Evolutionary conservation across 768 basidiomycete genomes (phyloP).

Genomic region (Tulasnella sp.): DNA sequence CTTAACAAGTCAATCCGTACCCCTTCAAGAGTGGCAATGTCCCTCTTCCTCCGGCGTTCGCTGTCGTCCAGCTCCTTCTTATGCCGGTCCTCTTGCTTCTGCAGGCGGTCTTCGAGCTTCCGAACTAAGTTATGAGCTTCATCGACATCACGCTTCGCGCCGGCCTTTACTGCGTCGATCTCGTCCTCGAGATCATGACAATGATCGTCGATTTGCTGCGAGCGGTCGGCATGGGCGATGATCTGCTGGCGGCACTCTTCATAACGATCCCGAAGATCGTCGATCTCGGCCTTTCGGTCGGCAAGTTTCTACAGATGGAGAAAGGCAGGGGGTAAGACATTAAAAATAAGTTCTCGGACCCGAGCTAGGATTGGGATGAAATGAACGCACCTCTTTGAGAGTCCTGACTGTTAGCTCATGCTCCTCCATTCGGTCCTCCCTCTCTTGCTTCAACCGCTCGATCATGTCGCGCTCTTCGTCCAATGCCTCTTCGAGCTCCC

Average conservation of each 20-base stretch:
- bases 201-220: not conserved
- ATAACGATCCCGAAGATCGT: constrained; percentile 50
- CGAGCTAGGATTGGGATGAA: not conserved
- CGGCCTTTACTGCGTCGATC: constrained; percentile 71
- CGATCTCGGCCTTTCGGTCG: constrained; percentile 37
- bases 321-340: not conserved
- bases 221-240: constrained; percentile 44
- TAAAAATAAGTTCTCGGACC: not conserved
- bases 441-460: constrained; percentile 71
- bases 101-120: constrained; percentile 26
- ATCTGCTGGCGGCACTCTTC: constrained; percentile 64
- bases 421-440: constrained; percentile 65
- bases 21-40: constrained; percentile 21
- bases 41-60: constrained; percentile 38
- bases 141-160: constrained; percentile 67
- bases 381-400: constrained; percentile 72
- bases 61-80: constrained; percentile 39
- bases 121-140: constrained; percentile 67
- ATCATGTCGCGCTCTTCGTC: constrained; percentile 54
- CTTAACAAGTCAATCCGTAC: constrained; percentile 25
- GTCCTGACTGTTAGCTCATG: constrained; percentile 67
- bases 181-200: constrained; percentile 52
- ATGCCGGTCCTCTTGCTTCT: constrained; percentile 38
- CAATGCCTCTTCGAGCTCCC: constrained; percentile 81
- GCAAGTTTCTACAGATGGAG: constrained; percentile 32